phyloP scores from a whole-genome alignment of 1,139 yeast genomes.

The Saccharomyces hybrid region DNA sequence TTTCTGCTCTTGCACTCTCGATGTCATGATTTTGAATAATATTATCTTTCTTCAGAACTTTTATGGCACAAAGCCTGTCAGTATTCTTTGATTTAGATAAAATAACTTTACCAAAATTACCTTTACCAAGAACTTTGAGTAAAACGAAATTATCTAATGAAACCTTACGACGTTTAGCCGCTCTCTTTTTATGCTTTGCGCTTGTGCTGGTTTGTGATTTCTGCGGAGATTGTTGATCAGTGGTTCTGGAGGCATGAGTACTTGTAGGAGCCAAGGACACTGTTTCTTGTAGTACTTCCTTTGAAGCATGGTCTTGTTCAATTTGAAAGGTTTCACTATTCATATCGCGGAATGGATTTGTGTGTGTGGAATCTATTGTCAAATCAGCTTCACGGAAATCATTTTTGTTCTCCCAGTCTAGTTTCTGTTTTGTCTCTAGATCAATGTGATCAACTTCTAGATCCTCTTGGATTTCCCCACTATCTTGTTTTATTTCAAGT shows the following conservation, averaged over 20 bases:
- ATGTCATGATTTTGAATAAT: constrained; percentile 94
- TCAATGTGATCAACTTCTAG: constrained; percentile 6
- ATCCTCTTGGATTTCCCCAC: background rate
- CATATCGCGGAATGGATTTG: constrained; percentile 29
- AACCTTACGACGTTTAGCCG: constrained; percentile 46
- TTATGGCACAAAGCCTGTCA: constrained; percentile 79
- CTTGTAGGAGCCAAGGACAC: constrained; percentile 4
- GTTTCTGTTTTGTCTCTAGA: constrained; percentile 3
- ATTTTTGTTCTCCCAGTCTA: background rate
- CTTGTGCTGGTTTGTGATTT: constrained; percentile 1
- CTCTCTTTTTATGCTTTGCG: constrained; percentile 21
- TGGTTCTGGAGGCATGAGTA: background rate
- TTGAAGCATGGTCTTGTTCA: constrained; percentile 13
- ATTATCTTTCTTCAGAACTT: constrained; percentile 90
- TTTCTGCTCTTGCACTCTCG: constrained; percentile 88
- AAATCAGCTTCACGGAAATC: constrained; percentile 1
- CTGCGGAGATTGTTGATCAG: constrained; percentile 3
- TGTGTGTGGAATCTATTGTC: constrained; percentile 8
- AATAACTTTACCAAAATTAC: constrained; percentile 97
- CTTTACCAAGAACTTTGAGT: constrained; percentile 91
- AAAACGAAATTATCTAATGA: constrained; percentile 94
- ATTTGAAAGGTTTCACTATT: constrained; percentile 15
- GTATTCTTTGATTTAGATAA: constrained; percentile 81
- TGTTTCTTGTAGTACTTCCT: constrained; percentile 3
- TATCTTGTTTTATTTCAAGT: constrained; percentile 14